A percentile compares a stretch with the other conserved stretches of the same genome.
These are phyloP conservation scores for Kwoniella sp. DNA, from an alignment of 768 basidiomycete species.

Conservation along the genomic window DNA sequence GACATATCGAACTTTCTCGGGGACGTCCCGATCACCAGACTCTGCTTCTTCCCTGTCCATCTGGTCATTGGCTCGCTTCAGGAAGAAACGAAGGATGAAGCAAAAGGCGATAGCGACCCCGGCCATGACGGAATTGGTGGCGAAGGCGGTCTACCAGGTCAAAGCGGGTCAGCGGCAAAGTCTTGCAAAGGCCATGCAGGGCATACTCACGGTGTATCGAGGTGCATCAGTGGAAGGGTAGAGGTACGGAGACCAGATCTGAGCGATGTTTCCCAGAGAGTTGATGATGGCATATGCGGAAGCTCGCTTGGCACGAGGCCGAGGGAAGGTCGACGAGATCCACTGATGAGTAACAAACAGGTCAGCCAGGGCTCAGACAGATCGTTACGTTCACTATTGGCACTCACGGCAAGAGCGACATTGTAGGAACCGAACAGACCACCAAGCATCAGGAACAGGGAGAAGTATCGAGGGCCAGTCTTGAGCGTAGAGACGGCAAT, in stretches of 20 bases:
- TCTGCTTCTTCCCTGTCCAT: conserved; percentile 31
- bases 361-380: not conserved
- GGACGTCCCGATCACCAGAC: not conserved
- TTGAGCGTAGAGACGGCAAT: conserved; percentile 34
- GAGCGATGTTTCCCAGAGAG: conserved; percentile 45
- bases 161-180: not conserved
- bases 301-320: conserved; percentile 46
- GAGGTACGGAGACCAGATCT: conserved; percentile 46
- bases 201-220: conserved; percentile 30
- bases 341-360: conserved; percentile 12
- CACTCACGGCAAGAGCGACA: conserved; percentile 27
- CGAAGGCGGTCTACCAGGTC: conserved; percentile 6
- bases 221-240: conserved; percentile 38
- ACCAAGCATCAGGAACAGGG: conserved; percentile 44
- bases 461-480: conserved; percentile 41
- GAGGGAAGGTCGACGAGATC: conserved; percentile 39
- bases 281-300: conserved; percentile 42
- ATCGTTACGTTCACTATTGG: not conserved
- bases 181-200: not conserved
- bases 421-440: conserved; percentile 45
- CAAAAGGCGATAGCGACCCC: conserved; percentile 29
- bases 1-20: not conserved
- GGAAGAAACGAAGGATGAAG: conserved; percentile 33
- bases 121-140: conserved; percentile 32
- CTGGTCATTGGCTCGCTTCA: conserved; percentile 37